These are phyloP conservation scores for Fusarium praegraminearum DNA, from an alignment of 2,329 filamentous ascomycete genomes.

Conservation along the genomic window DNA sequence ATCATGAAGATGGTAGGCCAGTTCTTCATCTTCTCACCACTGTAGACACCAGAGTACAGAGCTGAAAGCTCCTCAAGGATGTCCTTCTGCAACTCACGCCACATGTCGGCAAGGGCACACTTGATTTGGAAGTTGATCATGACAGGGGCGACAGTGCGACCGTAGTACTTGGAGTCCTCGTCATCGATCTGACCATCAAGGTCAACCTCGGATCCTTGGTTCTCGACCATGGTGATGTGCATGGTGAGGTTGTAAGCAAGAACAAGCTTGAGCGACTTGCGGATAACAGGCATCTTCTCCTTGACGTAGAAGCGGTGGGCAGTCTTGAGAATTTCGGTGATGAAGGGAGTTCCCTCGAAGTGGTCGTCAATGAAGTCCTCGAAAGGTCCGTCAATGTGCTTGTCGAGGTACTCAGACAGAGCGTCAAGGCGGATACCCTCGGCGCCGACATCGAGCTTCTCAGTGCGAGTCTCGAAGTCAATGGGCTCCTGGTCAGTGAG, in stretches of 20 bases:
- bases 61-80: conserved; percentile 92
- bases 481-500: conserved; percentile 76
- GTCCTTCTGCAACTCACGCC: conserved; percentile 96
- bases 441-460: conserved; percentile 87
- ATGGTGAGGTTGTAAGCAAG: conserved; percentile 95
- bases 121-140: conserved; percentile 99
- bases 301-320: conserved; percentile 93
- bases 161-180: conserved; percentile 85
- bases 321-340: conserved; percentile 96
- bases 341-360: conserved; percentile 94
- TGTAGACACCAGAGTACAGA: conserved; percentile 98
- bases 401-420: conserved; percentile 92
- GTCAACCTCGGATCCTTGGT: conserved; percentile 81
- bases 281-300: conserved; percentile 88
- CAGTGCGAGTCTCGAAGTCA: conserved; percentile 87
- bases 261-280: conserved; percentile 94
- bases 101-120: conserved; percentile 96
- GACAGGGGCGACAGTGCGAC: conserved; percentile 91
- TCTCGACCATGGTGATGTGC: conserved; percentile 95
- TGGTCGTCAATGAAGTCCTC: conserved; percentile 96
- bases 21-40: conserved; percentile 96
- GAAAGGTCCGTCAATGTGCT: conserved; percentile 91
- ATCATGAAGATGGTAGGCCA: conserved; percentile 99
- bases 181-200: conserved; percentile 88
- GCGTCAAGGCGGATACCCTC: conserved; percentile 86